Evolutionary conservation across 176 grass and related monocot genomes (phyloP).

Genomic region (Cenchrus americanus): DNA sequence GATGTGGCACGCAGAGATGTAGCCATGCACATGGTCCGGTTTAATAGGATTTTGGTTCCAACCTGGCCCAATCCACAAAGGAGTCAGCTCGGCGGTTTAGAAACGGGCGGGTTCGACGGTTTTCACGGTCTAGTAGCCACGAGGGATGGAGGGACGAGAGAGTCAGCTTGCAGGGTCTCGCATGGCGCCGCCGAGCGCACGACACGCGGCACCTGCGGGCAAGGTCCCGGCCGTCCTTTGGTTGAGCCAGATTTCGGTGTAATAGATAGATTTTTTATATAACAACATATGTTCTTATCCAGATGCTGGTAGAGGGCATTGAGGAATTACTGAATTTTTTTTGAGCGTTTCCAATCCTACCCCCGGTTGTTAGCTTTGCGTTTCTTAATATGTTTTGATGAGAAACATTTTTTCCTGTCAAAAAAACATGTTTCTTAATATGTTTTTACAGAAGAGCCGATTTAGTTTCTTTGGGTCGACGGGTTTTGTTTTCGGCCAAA

Average conservation of each 20-base stretch:
- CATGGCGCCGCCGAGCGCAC: no score
- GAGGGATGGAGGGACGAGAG: no score
- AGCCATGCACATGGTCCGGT: no score
- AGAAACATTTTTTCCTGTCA: not conserved
- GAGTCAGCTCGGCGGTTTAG: no score
- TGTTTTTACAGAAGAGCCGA: not conserved
- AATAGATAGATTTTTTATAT: not conserved
- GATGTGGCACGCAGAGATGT: slow-evolving; percentile 1
- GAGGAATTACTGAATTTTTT: not conserved
- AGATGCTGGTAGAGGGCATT: not conserved
- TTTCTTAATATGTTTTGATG: not conserved
- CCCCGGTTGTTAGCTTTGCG: not conserved
- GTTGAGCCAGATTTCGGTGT: not conserved
- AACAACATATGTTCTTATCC: not conserved
- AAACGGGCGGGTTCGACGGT: no score
- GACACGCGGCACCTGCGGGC: no score
- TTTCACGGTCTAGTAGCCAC: no score
- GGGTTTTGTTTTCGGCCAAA: not conserved
- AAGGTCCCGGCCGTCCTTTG: no score
- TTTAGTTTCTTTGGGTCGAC: not conserved
- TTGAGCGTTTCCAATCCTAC: not conserved
- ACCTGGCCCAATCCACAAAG: no score
- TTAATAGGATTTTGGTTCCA: no score
- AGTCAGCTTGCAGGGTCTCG: no score
- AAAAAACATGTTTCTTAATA: not conserved